Base-by-base conservation (phyloP, 139 green algal species). In the Desmodesmus armatus region DNA sequence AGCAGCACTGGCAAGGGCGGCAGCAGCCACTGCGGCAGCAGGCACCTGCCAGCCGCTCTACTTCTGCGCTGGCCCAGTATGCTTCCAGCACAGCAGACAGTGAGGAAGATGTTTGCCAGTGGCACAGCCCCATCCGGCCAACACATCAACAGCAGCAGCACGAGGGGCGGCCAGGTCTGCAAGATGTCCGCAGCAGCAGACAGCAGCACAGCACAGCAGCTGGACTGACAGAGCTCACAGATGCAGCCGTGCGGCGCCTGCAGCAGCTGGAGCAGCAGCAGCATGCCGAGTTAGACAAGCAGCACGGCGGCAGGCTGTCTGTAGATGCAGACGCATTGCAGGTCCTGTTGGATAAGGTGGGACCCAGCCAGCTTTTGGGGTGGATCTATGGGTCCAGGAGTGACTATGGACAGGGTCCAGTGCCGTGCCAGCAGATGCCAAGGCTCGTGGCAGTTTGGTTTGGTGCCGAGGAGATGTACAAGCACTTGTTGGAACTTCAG, bases 301-400 rank as follows among this genome's bases (percentile, higher is more conserved):
- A 67, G 33, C 31, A 67, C n/a, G 33, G 35, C 3, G 65, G 40
- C 21, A 37, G 69, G 21, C 39, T 77, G 25, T 13, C 44, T 5
- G 39, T 77, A 31, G 69, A 77, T 35, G 69, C 69, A 39, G 5
- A 33, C 3, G 62, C 63, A 43, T 55, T 82, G 33, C 76, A 82
- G 60, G 51, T 53, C 35, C 76, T 82, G 76, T 44, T 82, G 3
- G 76, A 82, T 23, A 82, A 82, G 76, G 76, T 82, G 5, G 17
- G 72, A n/a, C 2, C 27, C 17, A n/a, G 71, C 13, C n/a, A 37
- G 1, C 5, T 63, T 40, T 17, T 29, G 23, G 71, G 41, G 23
- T 60, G 63, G 31, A 29, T 5, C 4, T 72, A 6, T 40, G 0
- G 19, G 25, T 41, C 15, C 63, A 72, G 55, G 55, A 65, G 25